Evolutionary conservation across 768 basidiomycete genomes (phyloP).

Genomic region (Hemileccinum rubropunctum): DNA sequence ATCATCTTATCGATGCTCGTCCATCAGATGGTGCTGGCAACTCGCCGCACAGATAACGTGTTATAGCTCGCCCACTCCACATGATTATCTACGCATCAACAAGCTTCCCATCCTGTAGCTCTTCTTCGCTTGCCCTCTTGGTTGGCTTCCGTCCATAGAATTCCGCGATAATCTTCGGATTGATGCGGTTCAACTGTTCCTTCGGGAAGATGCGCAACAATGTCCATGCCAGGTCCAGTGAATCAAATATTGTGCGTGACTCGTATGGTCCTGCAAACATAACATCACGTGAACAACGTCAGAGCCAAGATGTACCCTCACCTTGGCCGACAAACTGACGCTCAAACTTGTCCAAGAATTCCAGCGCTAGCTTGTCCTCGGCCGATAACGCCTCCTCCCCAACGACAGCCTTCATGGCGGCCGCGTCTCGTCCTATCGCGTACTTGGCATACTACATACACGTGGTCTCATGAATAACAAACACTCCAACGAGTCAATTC

Average conservation of each 20-base stretch:
- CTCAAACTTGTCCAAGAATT: constrained; percentile 98
- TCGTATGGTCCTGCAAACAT: constrained; percentile 76
- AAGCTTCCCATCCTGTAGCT: constrained; percentile 41
- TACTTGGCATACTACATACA: constrained; percentile 91
- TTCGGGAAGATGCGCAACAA: constrained; percentile 98
- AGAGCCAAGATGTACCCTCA: constrained; percentile 27
- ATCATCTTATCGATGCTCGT: constrained; percentile 24
- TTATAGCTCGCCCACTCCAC: background rate
- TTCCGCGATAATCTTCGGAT: constrained; percentile 92
- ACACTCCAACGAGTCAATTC: constrained; percentile 8
- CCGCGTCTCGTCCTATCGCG: constrained; percentile 95
- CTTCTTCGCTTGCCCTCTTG: constrained; percentile 55
- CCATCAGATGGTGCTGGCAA: background rate
- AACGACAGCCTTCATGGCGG: constrained; percentile 98
- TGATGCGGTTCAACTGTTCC: constrained; percentile 97
- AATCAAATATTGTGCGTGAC: constrained; percentile 94
- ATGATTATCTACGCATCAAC: constrained; percentile 54
- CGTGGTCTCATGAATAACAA: constrained; percentile 16
- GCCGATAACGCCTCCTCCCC: constrained; percentile 95
- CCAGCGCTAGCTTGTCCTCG: constrained; percentile 95
- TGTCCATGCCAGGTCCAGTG: constrained; percentile 95
- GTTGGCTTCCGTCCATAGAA: constrained; percentile 85
- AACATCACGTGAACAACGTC: constrained; percentile 8
- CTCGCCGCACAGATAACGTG: background rate
- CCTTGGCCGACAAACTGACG: constrained; percentile 97